Evolutionary conservation across 331 rosid species (phyloP), one percentile per base, ranked within the genome.

Genomic region (Quercus tomentella): DNA sequence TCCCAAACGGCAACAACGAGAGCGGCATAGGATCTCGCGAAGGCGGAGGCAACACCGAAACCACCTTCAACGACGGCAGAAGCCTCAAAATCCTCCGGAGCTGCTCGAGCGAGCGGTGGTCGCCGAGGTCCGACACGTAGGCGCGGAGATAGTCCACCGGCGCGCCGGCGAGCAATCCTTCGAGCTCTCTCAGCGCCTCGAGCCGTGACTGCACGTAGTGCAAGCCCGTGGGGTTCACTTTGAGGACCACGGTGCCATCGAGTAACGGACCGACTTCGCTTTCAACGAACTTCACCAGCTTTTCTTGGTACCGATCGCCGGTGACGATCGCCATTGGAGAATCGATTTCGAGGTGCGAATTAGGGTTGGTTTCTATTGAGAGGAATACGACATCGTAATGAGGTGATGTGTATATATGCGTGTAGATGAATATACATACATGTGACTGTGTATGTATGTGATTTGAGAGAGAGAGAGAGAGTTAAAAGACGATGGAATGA

Each of bases 71-170:
- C 54, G 97, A 91, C 21, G 97, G 89, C 17, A 96, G 88, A 5
- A 93, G 93, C 60, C 96, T 88, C 4, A 96, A 91, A 81, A 96
- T 96, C 87, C 99, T 79, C 3, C 97, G 91, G 54, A 96, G 94
- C 86, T 96, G 96, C 89, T 96, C 99, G 18, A 96, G 93, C 41
- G 99, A 98, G 31, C 99, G 99, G 91, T 96, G 96, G 75, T 96
- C 99, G n/a, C 99, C 99, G 60, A 96, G 97, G 94, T 96, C 99
- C 30, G 97, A 91, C 4, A 96, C 90, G 71, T 96, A 96, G 17
- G 99, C 98, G 10, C 99, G 90, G 57, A 96, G 92, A 74, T 96
- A 96, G 67, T 96, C 99, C 2, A 96, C 93, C 4, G 99, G 99
- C 51, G 99, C 98, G 4, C 96, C 98, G 43, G 89, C 72, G 3